Evolutionary conservation across 371 early-diverging fungal genomes (phyloP).

Genomic region (Actinomucor elegans): DNA sequence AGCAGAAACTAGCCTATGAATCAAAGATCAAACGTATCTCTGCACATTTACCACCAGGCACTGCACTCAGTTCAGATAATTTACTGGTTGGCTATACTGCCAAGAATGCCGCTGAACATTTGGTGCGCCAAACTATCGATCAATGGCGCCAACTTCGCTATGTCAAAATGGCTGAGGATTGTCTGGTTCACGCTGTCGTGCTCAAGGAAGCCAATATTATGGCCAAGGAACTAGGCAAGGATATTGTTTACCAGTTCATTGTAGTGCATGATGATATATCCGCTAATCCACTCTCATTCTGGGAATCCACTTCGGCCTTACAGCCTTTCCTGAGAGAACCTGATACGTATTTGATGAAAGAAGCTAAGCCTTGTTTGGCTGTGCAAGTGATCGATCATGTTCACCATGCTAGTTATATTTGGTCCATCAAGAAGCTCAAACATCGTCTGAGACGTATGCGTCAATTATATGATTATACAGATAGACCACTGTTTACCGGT

Average conservation of each 20-base stretch:
- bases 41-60: slow-evolving; percentile 37
- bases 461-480: slow-evolving; percentile 65
- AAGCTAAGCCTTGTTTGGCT: slow-evolving; percentile 57
- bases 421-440: slow-evolving; percentile 68
- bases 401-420: slow-evolving; percentile 66
- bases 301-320: slow-evolving; percentile 53
- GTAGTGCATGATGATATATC: slow-evolving; percentile 57
- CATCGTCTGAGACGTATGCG: slow-evolving; percentile 71
- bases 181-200: slow-evolving; percentile 61
- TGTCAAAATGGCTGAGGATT: slow-evolving; percentile 67
- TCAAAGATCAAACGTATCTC: slow-evolving; percentile 49
- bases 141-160: slow-evolving; percentile 65
- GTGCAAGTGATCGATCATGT: slow-evolving; percentile 69
- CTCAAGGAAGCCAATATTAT: slow-evolving; percentile 86
- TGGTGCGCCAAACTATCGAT: slow-evolving; percentile 23
- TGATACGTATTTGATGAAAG: slow-evolving; percentile 42
- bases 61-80: slow-evolving; percentile 29
- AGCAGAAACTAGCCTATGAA: slow-evolving; percentile 54
- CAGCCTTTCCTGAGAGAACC: slow-evolving; percentile 39
- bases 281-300: slow-evolving; percentile 53
- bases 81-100: slow-evolving; percentile 35
- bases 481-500: slow-evolving; percentile 62
- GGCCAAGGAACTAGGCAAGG: slow-evolving; percentile 71
- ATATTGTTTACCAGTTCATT: slow-evolving; percentile 77
- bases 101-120: slow-evolving; percentile 36